phyloP scores from a whole-genome alignment of 140 eudicot genomes.

The Senecio squalidus region DNA sequence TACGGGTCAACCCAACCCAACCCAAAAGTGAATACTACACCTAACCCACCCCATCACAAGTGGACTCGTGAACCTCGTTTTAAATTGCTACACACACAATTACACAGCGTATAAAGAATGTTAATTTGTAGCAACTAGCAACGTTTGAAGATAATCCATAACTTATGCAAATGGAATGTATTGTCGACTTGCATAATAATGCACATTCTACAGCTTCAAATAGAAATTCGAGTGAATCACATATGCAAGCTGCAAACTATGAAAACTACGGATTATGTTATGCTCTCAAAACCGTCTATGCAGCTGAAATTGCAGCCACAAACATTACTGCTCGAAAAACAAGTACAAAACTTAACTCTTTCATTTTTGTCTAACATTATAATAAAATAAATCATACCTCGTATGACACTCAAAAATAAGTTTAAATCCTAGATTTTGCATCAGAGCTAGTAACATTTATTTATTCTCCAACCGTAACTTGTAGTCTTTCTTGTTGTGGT shows the following conservation, averaged over 20 bases:
- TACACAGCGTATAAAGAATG: no score
- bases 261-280: slow-evolving; percentile 26
- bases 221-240: slow-evolving; percentile 15
- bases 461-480: slow-evolving; percentile 96
- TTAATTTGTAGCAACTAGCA: no score
- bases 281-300: slow-evolving; percentile 25
- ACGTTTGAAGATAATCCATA: not conserved
- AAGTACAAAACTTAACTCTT: slow-evolving; percentile 48
- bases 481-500: slow-evolving; percentile 84
- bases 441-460: not conserved
- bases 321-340: slow-evolving; percentile 25
- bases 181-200: slow-evolving; percentile 24
- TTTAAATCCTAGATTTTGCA: slow-evolving; percentile 15
- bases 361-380: slow-evolving; percentile 21
- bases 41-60: no score
- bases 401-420: slow-evolving; percentile 20
- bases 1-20: no score
- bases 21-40: no score
- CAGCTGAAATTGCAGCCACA: slow-evolving; percentile 33
- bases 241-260: slow-evolving; percentile 31
- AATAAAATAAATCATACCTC: slow-evolving; percentile 25
- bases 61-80: no score
- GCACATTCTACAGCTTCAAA: slow-evolving; percentile 30
- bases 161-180: slow-evolving; percentile 3
- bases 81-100: no score